A percentile compares a stretch with the other conserved stretches of the same genome.
Conservation (phyloP, 2,329 filamentous ascomycete genomes). For the Xylariaceae sp. region DNA sequence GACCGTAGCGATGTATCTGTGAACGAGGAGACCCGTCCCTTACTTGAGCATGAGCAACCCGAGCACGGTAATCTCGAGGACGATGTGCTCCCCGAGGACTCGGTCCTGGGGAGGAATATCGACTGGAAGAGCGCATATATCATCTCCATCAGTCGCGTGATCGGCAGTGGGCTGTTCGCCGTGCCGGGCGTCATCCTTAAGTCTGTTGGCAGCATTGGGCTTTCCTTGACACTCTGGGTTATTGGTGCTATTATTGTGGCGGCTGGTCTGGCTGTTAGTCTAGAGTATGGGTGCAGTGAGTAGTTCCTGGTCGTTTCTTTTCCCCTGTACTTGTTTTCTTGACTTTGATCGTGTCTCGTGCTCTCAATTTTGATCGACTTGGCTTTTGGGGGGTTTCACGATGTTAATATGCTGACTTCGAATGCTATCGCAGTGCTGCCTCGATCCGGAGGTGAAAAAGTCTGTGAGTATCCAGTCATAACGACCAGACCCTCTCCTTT, state of each 20-base stretch:
- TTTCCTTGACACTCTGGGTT: slow-evolving; percentile 61
- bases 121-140: slow-evolving; percentile 63
- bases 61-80: slow-evolving; percentile 45
- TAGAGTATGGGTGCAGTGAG: slow-evolving; percentile 69
- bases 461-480: slow-evolving; percentile 42
- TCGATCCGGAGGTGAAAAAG: slow-evolving; percentile 63
- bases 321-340: no score
- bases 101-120: slow-evolving; percentile 54
- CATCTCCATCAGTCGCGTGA: slow-evolving; percentile 63
- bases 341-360: no score
- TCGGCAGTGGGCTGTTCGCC: slow-evolving; percentile 69
- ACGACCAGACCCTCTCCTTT: no score
- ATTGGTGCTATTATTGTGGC: slow-evolving; percentile 58
- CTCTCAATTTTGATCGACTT: no score
- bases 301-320: no score
- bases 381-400: no score
- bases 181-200: slow-evolving; percentile 65
- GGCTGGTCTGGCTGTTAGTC: slow-evolving; percentile 56
- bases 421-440: no score
- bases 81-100: slow-evolving; percentile 56
- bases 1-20: neutral
- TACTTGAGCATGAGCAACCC: slow-evolving; percentile 18
- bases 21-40: slow-evolving; percentile 7
- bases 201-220: slow-evolving; percentile 61
- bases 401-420: no score